Base-by-base conservation (phyloP, 1,139 yeast species). In the Pneumocystis jirovecii region DNA sequence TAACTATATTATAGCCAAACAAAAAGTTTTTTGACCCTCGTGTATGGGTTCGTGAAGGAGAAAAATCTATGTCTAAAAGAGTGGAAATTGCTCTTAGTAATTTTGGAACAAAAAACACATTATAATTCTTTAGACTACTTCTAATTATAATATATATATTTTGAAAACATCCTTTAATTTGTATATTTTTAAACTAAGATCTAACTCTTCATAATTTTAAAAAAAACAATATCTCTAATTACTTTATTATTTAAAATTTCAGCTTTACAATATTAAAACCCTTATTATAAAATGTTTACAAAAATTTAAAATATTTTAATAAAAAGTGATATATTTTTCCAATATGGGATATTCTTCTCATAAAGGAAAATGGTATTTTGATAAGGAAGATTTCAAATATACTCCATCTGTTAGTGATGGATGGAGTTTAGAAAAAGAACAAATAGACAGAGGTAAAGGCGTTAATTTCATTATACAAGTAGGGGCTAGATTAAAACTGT, bases 41-140 rank as follows among this genome's bases (percentile, higher is more conserved):
- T 86, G 97, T 91, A 80, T 93, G 98, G 98, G 97, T 93, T 73
- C 91, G 98, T 85, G 97, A 91, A 81, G 98, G 98, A 84, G 99
- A 93, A 84, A 89, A 90, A 91, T 90, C 97, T 78, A 93, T 93
- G 97, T 74, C 85, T 72, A 81, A 79, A 72, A 89, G 97, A 85
- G 83, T 95, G 75, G 72, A 86, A 70, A 87, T 85, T 78, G 95
- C 96, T 76, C 83, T 93, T 78, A 82, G 80, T 65, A 82, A 88
- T 77, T 93, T 93, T 96, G 91, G 75, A 75, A 71, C 79, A 65
- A 74, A 72, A 35, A 69, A 69, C 35, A 63, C 71, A 17, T 62
- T 71, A 62, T 71, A 70, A 68, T 7, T 19, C 17, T 45, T 25
- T 50, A 50, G 25, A 50, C 15, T 12, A 19, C 25, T 25, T 29